These are phyloP conservation scores for Cutaneotrichosporon sp. DNA, from an alignment of 1,284 basidiomycete species.

Conservation along the genomic window DNA sequence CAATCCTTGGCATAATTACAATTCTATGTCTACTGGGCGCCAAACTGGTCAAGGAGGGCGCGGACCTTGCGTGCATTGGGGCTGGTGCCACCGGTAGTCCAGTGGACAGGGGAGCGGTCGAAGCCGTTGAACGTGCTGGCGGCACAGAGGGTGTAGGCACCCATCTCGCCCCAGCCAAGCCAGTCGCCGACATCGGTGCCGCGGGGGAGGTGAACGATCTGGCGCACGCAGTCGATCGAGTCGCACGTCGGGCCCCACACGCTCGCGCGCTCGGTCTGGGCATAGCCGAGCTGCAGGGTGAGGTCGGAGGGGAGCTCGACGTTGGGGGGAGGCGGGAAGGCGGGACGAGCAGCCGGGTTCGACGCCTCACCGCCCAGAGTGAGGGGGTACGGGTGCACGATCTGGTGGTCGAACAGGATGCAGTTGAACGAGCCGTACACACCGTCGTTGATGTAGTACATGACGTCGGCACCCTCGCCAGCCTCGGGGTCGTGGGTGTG, in stretches of 20 bases:
- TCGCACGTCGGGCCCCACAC: constrained; percentile 78
- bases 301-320: constrained; percentile 50
- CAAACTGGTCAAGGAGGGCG: constrained; percentile 14
- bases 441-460: constrained; percentile 94
- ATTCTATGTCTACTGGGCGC: constrained; percentile 3
- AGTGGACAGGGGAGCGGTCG: constrained; percentile 43
- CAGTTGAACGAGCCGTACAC: constrained; percentile 99
- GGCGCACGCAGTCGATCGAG: constrained; percentile 80
- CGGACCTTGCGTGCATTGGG: constrained; percentile 15
- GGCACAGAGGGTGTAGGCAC: constrained; percentile 89
- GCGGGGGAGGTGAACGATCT: constrained; percentile 63
- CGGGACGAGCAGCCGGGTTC: constrained; percentile 38
- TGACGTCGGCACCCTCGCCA: constrained; percentile 51
- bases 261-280: constrained; percentile 54
- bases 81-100: constrained; percentile 48
- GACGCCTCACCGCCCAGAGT: constrained; percentile 52
- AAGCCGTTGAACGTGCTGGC: constrained; percentile 83
- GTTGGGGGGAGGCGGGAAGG: constrained; percentile 54
- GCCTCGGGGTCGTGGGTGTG: constrained; percentile 18
- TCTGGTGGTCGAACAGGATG: constrained; percentile 90
- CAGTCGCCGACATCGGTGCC: constrained; percentile 81
- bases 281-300: constrained; percentile 52
- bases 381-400: constrained; percentile 81
- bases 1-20: constrained; percentile 8
- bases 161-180: constrained; percentile 90